Evolutionary conservation across 768 basidiomycete genomes (phyloP), one percentile per base, ranked within the genome.

Genomic region (Xanthoconium stramineum): DNA sequence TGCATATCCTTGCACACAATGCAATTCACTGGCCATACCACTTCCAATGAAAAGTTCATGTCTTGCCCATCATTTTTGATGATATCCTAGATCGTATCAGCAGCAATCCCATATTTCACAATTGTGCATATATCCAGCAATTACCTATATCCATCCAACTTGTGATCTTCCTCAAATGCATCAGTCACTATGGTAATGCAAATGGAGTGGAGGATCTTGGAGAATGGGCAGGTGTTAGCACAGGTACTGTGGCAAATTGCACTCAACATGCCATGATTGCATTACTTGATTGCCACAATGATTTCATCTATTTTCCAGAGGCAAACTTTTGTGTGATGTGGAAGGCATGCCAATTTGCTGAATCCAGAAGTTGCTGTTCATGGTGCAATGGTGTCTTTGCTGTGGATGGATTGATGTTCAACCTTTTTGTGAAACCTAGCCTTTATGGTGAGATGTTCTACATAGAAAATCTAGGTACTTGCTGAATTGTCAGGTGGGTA

Each of bases 391-490:
- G 51, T 4, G 7, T 56, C 9, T 60, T 60, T n/a, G 38, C 55
- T 2, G 37, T 30, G 1, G 55, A 56, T 50, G 47, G 59, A 6
- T 39, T 51, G 5, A 11, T n/a, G 1, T 11, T 59, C n/a, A 37
- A 30, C 0, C 12, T 59, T 2, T 43, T 13, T 35, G 17, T 3
- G 29, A 39, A 47, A n/a, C 59, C 36, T 1, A 4, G n/a, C 0
- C 4, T 35, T 2, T 49, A 35, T 20, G 46, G 56, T 2, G 49
- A 61, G 12, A 47, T 33, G 2, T 61, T 56, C 29, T 47, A 32
- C 35, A 61, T 10, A 6, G 40, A 14, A 61, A 61, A 12, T 35
- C 37, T 13, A 35, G 6, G 3, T 61, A 46, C 17, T 60, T 24
- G 0, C 8, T 60, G 4, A 50, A 57, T 15, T 53, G 24, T 37